Percentiles rank a stretch among this genome's conserved stretches.
These are phyloP conservation scores for Sonneratia caseolaris DNA, from an alignment of 345 rosid species.

Conservation along the genomic window DNA sequence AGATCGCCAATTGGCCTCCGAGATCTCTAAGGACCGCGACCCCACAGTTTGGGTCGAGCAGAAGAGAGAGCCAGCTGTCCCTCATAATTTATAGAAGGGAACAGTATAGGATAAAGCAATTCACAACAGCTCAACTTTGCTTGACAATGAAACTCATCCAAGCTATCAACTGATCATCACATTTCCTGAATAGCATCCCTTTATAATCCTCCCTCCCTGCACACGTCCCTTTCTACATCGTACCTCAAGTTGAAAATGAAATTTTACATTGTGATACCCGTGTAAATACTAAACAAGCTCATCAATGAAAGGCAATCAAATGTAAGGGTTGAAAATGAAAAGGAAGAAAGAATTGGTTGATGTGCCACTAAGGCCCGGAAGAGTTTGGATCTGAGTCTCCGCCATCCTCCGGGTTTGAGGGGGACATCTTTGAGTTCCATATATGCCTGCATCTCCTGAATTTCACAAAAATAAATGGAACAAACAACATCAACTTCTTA, in stretches of 20 bases:
- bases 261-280: too few relatives aligned
- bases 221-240: background rate
- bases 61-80: too few relatives aligned
- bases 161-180: background rate
- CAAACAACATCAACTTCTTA: background rate
- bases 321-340: too few relatives aligned
- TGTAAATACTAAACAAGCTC: too few relatives aligned
- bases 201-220: background rate
- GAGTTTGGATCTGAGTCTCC: background rate
- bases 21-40: too few relatives aligned
- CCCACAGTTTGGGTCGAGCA: background rate
- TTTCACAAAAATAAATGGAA: background rate
- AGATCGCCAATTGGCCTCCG: too few relatives aligned
- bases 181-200: background rate
- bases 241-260: too few relatives aligned
- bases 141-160: background rate
- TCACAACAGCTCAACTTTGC: background rate
- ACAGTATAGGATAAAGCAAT: too few relatives aligned
- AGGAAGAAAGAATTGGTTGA: background rate
- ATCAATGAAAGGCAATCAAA: too few relatives aligned
- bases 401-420: background rate
- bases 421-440: slow-evolving; percentile 14
- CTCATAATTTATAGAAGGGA: too few relatives aligned
- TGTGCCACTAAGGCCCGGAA: background rate
- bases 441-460: slow-evolving; percentile 34